phyloP scores from a whole-genome alignment of 805 yeast species.

The Saccharomycopsis sp. region DNA sequence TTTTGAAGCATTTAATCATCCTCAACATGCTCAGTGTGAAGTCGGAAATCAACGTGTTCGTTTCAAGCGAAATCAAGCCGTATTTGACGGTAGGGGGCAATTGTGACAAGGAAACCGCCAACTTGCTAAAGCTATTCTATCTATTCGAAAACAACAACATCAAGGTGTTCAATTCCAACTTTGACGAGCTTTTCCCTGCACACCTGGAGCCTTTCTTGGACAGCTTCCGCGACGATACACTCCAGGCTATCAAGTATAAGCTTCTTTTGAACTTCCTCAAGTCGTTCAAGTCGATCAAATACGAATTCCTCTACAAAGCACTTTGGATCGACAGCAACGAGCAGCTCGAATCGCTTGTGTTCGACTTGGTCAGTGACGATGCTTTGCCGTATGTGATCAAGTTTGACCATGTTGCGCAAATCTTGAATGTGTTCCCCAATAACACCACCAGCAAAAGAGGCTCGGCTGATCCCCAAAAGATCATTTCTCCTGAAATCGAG shows the following conservation, averaged over 20 bases:
- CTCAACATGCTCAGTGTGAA: conserved; percentile 51
- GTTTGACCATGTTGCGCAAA: conserved; percentile 6
- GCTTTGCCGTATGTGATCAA: conserved; percentile 5
- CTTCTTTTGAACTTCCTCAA: conserved; percentile 8
- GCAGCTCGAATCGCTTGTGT: conserved; percentile 11
- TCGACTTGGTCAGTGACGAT: conserved; percentile 13
- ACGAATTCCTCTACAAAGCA: conserved; percentile 3
- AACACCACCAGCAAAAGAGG: background rate
- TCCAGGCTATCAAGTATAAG: conserved; percentile 12
- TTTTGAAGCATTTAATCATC: conserved; percentile 55
- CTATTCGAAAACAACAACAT: conserved; percentile 10
- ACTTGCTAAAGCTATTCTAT: conserved; percentile 5
- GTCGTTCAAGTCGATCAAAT: conserved; percentile 5
- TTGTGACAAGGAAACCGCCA: conserved; percentile 5
- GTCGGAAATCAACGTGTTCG: conserved; percentile 62
- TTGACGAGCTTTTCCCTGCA: background rate
- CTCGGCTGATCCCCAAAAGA: background rate
- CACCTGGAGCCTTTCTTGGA: conserved; percentile 4
- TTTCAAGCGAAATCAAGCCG: conserved; percentile 62
- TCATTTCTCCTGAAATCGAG: conserved; percentile 4
- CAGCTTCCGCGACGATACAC: conserved; percentile 4
- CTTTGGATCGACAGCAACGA: background rate
- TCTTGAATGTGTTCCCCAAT: background rate
- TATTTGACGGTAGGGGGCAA: conserved; percentile 27
- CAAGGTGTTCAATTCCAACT: conserved; percentile 3